A percentile compares a stretch with the other conserved stretches of the same genome.
Conservation (phyloP, 805 yeast species). For the Diddensiella transvaalensis region DNA sequence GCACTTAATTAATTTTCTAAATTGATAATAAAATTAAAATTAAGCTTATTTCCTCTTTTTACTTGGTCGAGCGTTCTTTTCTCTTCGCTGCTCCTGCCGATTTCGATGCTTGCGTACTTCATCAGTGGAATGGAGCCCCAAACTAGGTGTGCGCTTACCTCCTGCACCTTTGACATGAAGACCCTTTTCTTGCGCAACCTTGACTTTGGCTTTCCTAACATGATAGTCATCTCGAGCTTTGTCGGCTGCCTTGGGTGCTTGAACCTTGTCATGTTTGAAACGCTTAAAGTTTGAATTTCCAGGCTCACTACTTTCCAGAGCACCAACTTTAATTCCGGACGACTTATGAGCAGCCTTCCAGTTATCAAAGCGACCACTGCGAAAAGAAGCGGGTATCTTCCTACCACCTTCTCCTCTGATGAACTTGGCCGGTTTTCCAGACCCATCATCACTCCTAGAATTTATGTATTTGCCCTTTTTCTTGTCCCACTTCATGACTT, state of each 20-base stretch:
- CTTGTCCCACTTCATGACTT: slow-evolving; percentile 84
- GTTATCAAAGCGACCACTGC: slow-evolving; percentile 86
- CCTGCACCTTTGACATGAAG: slow-evolving; percentile 53
- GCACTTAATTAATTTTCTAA: too few relatives aligned
- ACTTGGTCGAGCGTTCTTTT: slow-evolving; percentile 80
- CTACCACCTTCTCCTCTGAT: slow-evolving; percentile 95
- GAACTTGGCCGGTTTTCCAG: slow-evolving; percentile 47
- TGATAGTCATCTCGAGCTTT: slow-evolving; percentile 82
- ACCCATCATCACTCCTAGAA: slow-evolving; percentile 65
- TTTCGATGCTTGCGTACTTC: slow-evolving; percentile 77
- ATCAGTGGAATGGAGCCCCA: slow-evolving; percentile 65
- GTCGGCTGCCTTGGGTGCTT: slow-evolving; percentile 90
- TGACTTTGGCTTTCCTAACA: slow-evolving; percentile 76
- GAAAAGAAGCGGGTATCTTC: slow-evolving; percentile 83
- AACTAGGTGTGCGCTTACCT: slow-evolving; percentile 32
- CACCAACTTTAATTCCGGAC: slow-evolving; percentile 47
- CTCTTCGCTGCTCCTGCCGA: slow-evolving; percentile 64
- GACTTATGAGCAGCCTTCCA: slow-evolving; percentile 78
- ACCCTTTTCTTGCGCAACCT: slow-evolving; percentile 75
- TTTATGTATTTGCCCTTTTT: slow-evolving; percentile 87
- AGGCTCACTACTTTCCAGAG: slow-evolving; percentile 42
- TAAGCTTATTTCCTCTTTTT: slow-evolving; percentile 32
- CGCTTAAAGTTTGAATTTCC: slow-evolving; percentile 33
- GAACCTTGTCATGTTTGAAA: slow-evolving; percentile 68
- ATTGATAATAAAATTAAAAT: too few relatives aligned